Evolutionary conservation across 2,329 filamentous ascomycete genomes (phyloP).

Genomic region (Ceratocystis harringtonii): DNA sequence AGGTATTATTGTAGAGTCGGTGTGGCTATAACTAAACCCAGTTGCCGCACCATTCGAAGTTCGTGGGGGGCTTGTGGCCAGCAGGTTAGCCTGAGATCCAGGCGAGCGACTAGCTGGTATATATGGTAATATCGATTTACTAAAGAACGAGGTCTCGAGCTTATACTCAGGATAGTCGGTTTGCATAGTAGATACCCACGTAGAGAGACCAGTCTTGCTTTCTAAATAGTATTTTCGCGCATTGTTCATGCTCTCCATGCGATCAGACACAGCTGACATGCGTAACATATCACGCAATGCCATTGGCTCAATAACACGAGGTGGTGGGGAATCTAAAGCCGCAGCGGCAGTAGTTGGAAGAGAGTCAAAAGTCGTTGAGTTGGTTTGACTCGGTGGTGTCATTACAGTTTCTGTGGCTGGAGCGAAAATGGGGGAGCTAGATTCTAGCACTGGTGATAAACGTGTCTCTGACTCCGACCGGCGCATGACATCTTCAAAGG

Average conservation of each 20-base stretch:
- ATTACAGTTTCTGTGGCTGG: background rate
- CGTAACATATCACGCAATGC: constrained; percentile 10
- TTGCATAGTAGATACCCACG: constrained; percentile 12
- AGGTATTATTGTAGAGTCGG: background rate
- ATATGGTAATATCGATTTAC: constrained; percentile 13
- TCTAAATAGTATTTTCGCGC: constrained; percentile 8
- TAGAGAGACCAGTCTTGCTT: constrained; percentile 5
- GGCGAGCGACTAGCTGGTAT: background rate
- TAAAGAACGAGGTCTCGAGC: constrained; percentile 25
- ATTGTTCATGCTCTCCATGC: constrained; percentile 12
- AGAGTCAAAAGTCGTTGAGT: constrained; percentile 1
- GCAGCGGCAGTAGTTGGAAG: constrained; percentile 9
- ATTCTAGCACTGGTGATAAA: background rate
- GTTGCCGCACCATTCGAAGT: background rate
- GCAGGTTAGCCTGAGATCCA: background rate
- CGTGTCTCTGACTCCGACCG: background rate
- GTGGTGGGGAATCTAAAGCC: constrained; percentile 6
- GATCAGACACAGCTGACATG: background rate
- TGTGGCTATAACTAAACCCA: background rate
- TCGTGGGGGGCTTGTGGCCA: background rate
- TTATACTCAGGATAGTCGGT: constrained; percentile 34
- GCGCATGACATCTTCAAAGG: background rate
- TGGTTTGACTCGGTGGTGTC: constrained; percentile 2
- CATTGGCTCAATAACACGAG: constrained; percentile 9
- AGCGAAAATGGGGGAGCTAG: background rate